Conservation (phyloP, 805 yeast species). For the Wickerhamiella siamensis region DNA sequence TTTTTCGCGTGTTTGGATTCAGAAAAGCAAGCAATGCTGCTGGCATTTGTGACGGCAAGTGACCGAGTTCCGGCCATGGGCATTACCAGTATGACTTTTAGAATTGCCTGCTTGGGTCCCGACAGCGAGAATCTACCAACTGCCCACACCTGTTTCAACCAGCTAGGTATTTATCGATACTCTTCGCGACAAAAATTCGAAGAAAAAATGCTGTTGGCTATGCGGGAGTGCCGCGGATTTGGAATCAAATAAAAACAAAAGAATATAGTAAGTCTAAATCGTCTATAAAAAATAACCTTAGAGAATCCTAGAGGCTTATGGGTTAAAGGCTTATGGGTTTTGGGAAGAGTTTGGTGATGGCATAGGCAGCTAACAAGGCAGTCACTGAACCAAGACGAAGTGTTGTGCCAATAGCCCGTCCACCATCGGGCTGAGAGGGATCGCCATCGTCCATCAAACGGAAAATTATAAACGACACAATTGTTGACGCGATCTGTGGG, state of each 20-base stretch:
- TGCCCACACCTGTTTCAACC: constrained; percentile 93
- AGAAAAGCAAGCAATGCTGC: constrained; percentile 42
- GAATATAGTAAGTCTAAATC: not conserved
- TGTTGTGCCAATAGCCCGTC: constrained; percentile 26
- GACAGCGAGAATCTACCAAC: constrained; percentile 50
- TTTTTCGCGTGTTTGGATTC: constrained; percentile 36
- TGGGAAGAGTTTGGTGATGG: constrained; percentile 9
- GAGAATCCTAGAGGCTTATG: too few species aligned
- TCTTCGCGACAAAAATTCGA: constrained; percentile 37
- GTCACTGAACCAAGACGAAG: constrained; percentile 26
- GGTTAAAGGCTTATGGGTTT: not conserved
- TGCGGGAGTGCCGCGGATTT: constrained; percentile 74
- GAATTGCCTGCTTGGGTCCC: constrained; percentile 41
- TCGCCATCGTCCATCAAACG: constrained; percentile 16
- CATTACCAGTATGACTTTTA: constrained; percentile 55
- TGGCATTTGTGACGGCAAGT: constrained; percentile 77
- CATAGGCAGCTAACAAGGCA: constrained; percentile 25
- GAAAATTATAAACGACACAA: constrained; percentile 27
- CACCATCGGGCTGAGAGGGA: constrained; percentile 22
- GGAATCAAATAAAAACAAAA: constrained; percentile 41
- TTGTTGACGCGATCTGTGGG: constrained; percentile 29
- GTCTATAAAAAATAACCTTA: not conserved
- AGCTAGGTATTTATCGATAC: constrained; percentile 64
- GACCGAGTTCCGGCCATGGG: constrained; percentile 93
- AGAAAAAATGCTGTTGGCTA: constrained; percentile 49